phyloP scores from a whole-genome alignment of 139 green algal species.

The Dunaliella sp. region DNA sequence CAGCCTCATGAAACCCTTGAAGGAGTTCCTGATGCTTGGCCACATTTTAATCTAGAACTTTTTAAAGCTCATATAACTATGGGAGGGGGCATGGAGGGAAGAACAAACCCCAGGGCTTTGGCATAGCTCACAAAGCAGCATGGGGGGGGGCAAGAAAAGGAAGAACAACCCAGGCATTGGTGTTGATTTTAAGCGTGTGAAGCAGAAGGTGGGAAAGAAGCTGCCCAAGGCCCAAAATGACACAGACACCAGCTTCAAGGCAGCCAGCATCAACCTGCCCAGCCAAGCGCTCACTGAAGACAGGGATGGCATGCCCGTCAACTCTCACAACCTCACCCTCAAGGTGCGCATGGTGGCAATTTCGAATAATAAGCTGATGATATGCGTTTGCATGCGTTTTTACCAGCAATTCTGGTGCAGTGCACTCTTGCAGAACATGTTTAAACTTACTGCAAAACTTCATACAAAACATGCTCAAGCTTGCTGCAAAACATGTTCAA shows the following conservation, averaged over 20 bases:
- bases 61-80: too few species aligned
- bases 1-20: too few species aligned
- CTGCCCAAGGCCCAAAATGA: conserved; percentile 77
- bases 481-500: background rate
- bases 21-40: too few species aligned
- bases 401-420: too few species aligned
- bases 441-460: too few species aligned
- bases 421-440: too few species aligned
- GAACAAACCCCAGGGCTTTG: background rate
- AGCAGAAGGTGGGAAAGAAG: conserved; percentile 84
- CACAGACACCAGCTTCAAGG: conserved; percentile 72
- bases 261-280: conserved; percentile 66
- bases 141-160: background rate
- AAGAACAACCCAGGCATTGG: conserved; percentile 60
- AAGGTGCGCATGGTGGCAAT: conserved; percentile 63
- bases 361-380: too few species aligned
- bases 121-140: background rate
- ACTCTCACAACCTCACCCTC: conserved; percentile 71
- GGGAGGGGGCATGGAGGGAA: too few species aligned
- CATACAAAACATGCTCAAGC: background rate
- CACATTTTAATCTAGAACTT: too few species aligned
- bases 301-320: conserved; percentile 64
- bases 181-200: conserved; percentile 82
- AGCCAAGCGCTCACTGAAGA: conserved; percentile 62
- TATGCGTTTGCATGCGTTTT: too few species aligned